Base-by-base conservation (phyloP, 2,329 filamentous ascomycete genomes). In the Monascus ruber region DNA sequence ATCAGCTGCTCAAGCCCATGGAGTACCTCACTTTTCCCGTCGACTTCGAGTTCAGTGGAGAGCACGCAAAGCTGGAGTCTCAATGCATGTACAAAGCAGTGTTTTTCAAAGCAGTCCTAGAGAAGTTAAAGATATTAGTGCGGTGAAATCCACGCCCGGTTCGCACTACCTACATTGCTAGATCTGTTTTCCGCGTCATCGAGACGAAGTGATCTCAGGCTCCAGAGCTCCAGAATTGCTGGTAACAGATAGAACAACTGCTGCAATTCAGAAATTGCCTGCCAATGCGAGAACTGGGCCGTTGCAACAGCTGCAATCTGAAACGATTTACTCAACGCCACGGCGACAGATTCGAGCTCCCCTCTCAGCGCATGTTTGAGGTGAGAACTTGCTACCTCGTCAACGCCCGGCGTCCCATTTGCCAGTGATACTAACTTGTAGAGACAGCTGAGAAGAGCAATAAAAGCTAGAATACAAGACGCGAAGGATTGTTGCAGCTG, bases 351-450 rank as follows among this genome's bases (percentile, higher is more conserved):
- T 29, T 60, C 51, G 5, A 58, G 55, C n/a, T 64, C 54, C 8
- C 56, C 55, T 41, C 54, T 58, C 6, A 68, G 45, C 6, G 59
- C 55, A 37, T 64, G 55, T 40, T 61, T 61, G n/a, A 68, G 39
- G 42, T 66, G 63, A 6, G 58, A 59, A 36, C 55, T 52, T n/a
- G 58, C 55, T 10, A 54, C 49, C 25, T 58, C 54, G 37, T 56
- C 55, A 5, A 47, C 42, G n/a, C 47, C 45, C 8, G 48, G 38
- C 24, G 49, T 51, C 31, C 43, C 54, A 38, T 51, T 58, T 35
- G 44, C 49, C 34, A 56, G 50, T 26, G 37, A 47, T 31, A 55
- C 53, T 33, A 60, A 42, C 31, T 53, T 54, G 39, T 60, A 59
- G 11, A 63, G 44, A 40, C 57, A 60, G 35, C 61, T 59, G 40